Evolutionary conservation across 257 asterid genomes (phyloP).

Genomic region (Nicotiana tabacum): DNA sequence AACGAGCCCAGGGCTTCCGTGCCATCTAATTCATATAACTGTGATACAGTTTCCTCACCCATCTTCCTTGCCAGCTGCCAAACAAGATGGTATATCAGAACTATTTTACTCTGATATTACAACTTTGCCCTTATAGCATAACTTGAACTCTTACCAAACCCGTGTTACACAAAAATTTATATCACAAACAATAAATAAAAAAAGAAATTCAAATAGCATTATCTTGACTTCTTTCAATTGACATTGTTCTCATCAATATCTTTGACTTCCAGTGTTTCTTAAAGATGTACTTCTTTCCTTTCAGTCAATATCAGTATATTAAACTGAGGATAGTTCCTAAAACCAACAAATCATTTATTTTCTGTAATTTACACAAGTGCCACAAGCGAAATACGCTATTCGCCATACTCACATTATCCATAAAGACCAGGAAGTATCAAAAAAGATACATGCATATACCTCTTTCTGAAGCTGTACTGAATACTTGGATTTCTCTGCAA

Average conservation of each 20-base stretch:
- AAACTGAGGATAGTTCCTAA: neutral
- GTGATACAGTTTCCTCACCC: slow-evolving; percentile 28
- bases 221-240: neutral
- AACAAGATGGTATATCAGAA: neutral
- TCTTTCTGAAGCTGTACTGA: slow-evolving; percentile 47
- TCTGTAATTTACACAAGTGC: neutral
- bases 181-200: neutral
- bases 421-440: neutral
- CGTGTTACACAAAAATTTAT: neutral
- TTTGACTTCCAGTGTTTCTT: neutral
- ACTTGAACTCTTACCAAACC: neutral
- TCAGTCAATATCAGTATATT: neutral
- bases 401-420: neutral
- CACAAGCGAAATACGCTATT: neutral
- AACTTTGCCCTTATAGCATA: neutral
- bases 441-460: slow-evolving; percentile 7
- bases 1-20: slow-evolving; percentile 74
- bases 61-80: slow-evolving; percentile 71
- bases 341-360: neutral
- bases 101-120: neutral
- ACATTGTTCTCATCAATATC: neutral
- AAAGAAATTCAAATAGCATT: neutral
- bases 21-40: slow-evolving; percentile 70
- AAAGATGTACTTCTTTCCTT: neutral
- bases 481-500: slow-evolving; percentile 40